Base-by-base conservation (phyloP, 2,329 filamentous ascomycete species). In the Fusarium chlamydosporum region DNA sequence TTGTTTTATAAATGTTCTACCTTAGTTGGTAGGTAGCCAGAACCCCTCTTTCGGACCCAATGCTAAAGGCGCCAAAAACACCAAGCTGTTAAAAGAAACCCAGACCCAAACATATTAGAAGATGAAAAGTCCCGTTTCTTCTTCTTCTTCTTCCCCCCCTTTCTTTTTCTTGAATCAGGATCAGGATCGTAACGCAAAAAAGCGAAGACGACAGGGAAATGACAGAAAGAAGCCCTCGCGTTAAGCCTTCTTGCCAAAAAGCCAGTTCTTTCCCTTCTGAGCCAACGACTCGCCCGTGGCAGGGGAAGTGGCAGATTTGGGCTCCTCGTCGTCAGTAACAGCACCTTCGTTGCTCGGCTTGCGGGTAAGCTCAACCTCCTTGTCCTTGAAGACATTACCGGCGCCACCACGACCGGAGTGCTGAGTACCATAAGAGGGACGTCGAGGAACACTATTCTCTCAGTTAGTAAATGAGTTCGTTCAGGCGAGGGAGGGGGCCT, bases 331-430 rank as follows among this genome's bases (percentile, higher is more conserved):
- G n/a, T 70, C 68, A 6, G 67, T 43, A 50, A 79, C 71, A 34
- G 76, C 79, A 48, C 75, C 71, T 40, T 81, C 79, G 34, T 73
- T 71, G 65, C 73, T 75, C 33, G 64, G 33, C 69, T 72, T 75
- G 51, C 63, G 71, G 20, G 76, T 72, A 46, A 74, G 68, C 34
- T 79, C 75, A 38, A 78, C 69, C 53, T 84, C 82, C 53, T 78
- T 79, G 47, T 82, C 80, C 71, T 82, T 84, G 80, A 86, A 86
- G 50, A 92, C 80, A 78, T 94, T 95, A 67, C 91, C 92, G 20
- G 90, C 90, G 56, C 92, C 92, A 37, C 92, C 92, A 38, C 92
- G 89, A 40, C 92, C 92, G 74, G 88, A 85, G 77, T 93, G 89
- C 60, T 87, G 86, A 29, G 85, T 85, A 41, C 85, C 85, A n/a